phyloP scores from a whole-genome alignment of 305 asterid genomes.

The Fraxinus sp. region DNA sequence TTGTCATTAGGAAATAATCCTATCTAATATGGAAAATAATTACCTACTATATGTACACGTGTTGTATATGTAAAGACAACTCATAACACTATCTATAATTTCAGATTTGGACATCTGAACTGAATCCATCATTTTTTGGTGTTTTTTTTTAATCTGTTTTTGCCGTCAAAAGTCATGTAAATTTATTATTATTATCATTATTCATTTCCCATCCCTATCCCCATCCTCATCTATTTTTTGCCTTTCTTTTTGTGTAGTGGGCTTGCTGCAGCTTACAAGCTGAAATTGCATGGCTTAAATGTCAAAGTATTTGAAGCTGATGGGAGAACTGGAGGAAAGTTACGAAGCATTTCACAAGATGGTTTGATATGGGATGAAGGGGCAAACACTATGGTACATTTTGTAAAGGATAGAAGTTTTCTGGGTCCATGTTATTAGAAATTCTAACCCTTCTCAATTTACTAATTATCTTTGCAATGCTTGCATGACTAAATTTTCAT shows the following conservation, averaged over 20 bases:
- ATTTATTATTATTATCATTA: neutral
- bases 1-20: too few relatives aligned
- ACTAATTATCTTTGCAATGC: slow-evolving; percentile 1
- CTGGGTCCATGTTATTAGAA: slow-evolving; percentile 19
- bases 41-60: too few relatives aligned
- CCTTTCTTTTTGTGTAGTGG: slow-evolving; percentile 51
- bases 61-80: too few relatives aligned
- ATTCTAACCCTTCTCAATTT: slow-evolving; percentile 1
- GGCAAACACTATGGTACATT: slow-evolving; percentile 84
- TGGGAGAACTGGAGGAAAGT: slow-evolving; percentile 80
- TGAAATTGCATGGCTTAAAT: slow-evolving; percentile 68
- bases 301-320: slow-evolving; percentile 84
- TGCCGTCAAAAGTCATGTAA: neutral
- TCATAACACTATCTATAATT: neutral
- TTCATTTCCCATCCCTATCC: neutral
- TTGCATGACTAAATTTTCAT: slow-evolving; percentile 18
- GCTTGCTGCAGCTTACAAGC: slow-evolving; percentile 89
- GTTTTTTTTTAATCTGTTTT: neutral
- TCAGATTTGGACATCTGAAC: neutral
- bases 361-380: slow-evolving; percentile 95
- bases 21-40: too few relatives aligned
- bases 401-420: slow-evolving; percentile 8
- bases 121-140: neutral
- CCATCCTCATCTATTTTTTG: neutral
- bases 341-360: slow-evolving; percentile 59